A percentile compares a stretch with the other conserved stretches of the same genome.
Evolutionary conservation across 306 rosid genomes (phyloP).

Genomic region (Sphenostylis stenocarpa): DNA sequence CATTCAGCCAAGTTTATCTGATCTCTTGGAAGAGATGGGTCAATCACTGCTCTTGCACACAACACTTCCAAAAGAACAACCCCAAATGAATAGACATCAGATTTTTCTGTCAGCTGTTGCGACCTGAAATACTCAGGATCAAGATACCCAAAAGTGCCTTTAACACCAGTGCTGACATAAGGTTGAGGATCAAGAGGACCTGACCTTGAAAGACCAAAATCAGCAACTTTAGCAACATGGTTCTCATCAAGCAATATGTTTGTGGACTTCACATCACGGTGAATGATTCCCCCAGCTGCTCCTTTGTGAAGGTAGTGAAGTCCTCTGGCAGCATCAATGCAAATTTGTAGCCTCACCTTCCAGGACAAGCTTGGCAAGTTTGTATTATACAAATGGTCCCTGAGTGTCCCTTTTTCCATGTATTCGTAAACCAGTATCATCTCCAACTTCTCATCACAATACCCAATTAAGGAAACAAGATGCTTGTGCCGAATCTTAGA

Average conservation of each 20-base stretch:
- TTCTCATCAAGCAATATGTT: conserved; percentile 57
- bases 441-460: conserved; percentile 53
- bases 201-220: conserved; percentile 57
- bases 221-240: conserved; percentile 59
- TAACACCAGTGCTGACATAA: conserved; percentile 41
- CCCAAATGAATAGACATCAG: conserved; percentile 64
- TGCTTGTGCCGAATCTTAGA: conserved; percentile 59
- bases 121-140: conserved; percentile 58
- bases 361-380: conserved; percentile 37
- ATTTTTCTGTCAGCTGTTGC: conserved; percentile 56
- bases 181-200: conserved; percentile 49
- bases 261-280: conserved; percentile 59
- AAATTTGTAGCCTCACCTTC: conserved; percentile 59
- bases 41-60: conserved; percentile 56
- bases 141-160: conserved; percentile 60
- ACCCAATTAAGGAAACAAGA: conserved; percentile 56
- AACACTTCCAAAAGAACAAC: conserved; percentile 58
- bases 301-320: conserved; percentile 62
- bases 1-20: conserved; percentile 55
- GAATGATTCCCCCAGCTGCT: conserved; percentile 52
- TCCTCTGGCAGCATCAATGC: conserved; percentile 58
- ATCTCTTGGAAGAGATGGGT: conserved; percentile 35
- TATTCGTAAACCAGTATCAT: conserved; percentile 60
- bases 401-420: conserved; percentile 55
- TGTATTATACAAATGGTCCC: conserved; percentile 44